Conservation (phyloP, 2,329 filamentous ascomycete species). For the Colletotrichum sp. region DNA sequence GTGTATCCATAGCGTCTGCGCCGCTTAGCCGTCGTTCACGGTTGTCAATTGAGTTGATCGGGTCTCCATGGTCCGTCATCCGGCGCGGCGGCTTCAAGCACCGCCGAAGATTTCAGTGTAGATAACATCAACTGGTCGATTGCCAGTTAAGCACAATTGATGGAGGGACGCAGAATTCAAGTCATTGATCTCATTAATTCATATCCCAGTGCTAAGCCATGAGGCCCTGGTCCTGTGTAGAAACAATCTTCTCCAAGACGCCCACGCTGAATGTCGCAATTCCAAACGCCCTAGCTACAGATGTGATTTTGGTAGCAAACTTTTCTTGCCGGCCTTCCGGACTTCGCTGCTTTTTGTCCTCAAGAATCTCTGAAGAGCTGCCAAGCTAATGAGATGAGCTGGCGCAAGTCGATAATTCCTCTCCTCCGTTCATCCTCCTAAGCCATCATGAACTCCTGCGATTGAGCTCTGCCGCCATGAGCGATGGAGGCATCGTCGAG, state of each 20-base stretch:
- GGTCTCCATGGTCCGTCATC: not conserved
- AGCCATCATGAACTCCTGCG: not conserved
- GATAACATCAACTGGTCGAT: not conserved
- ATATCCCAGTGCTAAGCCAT: not conserved
- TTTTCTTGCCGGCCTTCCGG: not conserved
- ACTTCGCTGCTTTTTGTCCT: not conserved
- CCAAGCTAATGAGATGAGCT: not conserved
- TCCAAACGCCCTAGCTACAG: not conserved
- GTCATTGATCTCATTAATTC: not conserved
- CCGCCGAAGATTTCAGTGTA: not conserved
- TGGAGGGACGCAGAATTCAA: not conserved
- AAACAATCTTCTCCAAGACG: not conserved
- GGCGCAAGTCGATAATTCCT: not conserved
- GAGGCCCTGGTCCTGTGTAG: not conserved
- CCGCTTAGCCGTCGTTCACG: not conserved
- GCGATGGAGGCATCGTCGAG: not conserved
- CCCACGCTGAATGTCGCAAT: not conserved
- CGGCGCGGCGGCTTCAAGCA: not conserved
- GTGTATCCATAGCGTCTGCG: not conserved
- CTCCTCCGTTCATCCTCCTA: not conserved
- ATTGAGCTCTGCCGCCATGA: not conserved
- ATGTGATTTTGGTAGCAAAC: not conserved
- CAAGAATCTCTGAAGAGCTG: not conserved
- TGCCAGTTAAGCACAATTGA: not conserved
- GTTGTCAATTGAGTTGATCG: not conserved